These are phyloP conservation scores for Pseudomicrostroma phylloplanum DNA, from an alignment of 1,284 basidiomycete species.

Conservation along the genomic window DNA sequence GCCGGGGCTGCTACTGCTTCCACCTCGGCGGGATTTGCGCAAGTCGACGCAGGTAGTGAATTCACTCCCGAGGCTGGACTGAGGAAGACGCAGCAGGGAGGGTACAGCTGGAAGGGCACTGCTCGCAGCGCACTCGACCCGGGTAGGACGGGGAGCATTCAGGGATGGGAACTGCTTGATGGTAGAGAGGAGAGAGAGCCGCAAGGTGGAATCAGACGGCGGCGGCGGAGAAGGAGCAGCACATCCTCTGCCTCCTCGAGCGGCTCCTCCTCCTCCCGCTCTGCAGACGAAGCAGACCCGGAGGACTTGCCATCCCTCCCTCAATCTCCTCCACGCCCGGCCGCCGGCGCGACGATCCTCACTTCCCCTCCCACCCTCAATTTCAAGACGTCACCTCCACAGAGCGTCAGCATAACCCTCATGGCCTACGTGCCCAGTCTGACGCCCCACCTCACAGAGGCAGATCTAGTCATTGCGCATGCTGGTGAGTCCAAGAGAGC, in stretches of 20 bases:
- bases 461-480: background rate
- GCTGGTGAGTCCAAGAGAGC: slow-evolving; percentile 52
- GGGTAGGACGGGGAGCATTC: background rate
- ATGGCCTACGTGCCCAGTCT: background rate
- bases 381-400: background rate
- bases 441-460: background rate
- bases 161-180: background rate
- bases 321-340: too few relatives aligned
- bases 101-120: background rate
- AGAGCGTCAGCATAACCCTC: background rate
- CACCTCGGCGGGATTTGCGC: background rate
- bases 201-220: background rate
- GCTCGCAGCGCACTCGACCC: background rate
- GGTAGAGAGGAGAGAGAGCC: background rate
- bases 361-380: background rate
- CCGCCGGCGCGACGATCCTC: background rate
- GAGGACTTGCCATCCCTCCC: too few relatives aligned
- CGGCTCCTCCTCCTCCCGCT: too few relatives aligned
- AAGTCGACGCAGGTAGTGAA: background rate
- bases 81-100: background rate
- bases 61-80: background rate
- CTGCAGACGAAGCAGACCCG: too few relatives aligned
- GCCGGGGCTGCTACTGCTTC: background rate
- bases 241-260: background rate
- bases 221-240: background rate